Base-by-base conservation (phyloP, 176 grass and related monocot species). In the Phoenix dactylifera region DNA sequence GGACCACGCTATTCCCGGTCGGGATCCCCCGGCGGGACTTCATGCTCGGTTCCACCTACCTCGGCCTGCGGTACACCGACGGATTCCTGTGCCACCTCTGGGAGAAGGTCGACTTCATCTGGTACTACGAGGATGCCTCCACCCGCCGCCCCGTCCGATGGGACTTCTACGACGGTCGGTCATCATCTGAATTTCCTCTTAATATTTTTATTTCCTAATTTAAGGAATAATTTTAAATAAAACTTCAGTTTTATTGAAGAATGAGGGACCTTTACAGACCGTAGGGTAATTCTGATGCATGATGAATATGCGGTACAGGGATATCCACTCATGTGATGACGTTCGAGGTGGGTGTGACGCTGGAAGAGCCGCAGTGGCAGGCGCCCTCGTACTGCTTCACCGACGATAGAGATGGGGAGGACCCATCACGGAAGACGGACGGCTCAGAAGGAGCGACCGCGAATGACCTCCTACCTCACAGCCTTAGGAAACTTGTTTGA, bases 81-180 rank as follows among this genome's bases (percentile, higher is more conserved):
- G 85, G 85, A 0, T 85, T 88, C 64, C 77, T 88, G 3, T 88
- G 89, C 75, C 77, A 95, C 30, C 18, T 89, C 3, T 82, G 78
- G 89, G 83, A 73, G 62, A 95, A 95, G 72, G 85, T 80, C 4
- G 81, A 88, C 10, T 85, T 95, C 55, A 19, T 88, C 48, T 82
- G 71, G 84, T 95, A 95, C 74, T 95, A 95, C 50, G 81, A 95
- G 81, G 89, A 95, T 19, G 85, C 88, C 52, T 56, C n/a, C 52
- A 95, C 89, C 28, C 74, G 75, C 24, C 84, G 81, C n/a, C 89
- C 85, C 18, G 85, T 95, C 55, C 81, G 85, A 29, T 95, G 89
- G 89, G 86, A 95, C 68, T 85, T 95, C 89, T 85, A 62, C 54
- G 59, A 76, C 28, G 89, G 81, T 82, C 20, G 20, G 0, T 0